phyloP scores from a whole-genome alignment of 2,329 filamentous ascomycete genomes.

The Cladosporium colombiae region DNA sequence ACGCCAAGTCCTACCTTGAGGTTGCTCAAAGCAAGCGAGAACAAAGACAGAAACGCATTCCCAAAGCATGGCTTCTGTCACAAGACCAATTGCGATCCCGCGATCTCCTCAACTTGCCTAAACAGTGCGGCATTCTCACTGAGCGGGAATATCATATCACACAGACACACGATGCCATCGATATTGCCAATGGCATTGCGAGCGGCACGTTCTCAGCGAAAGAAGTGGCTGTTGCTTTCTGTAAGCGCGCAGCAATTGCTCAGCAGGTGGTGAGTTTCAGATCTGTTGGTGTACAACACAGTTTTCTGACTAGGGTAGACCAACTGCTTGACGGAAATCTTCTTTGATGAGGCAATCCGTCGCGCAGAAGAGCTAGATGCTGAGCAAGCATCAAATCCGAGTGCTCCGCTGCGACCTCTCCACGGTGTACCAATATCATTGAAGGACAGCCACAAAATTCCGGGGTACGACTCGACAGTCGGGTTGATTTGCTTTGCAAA shows the following conservation, averaged over 20 bases:
- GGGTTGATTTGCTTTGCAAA: conserved; percentile 35
- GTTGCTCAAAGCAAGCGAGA: conserved; percentile 23
- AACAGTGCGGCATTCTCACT: conserved; percentile 52
- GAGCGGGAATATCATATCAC: conserved; percentile 55
- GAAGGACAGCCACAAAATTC: conserved; percentile 28
- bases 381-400: conserved; percentile 40
- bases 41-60: conserved; percentile 22
- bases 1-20: conserved; percentile 7
- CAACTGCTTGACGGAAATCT: conserved; percentile 49
- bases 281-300: too few species aligned
- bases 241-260: conserved; percentile 50
- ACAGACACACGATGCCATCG: conserved; percentile 50
- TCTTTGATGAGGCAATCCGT: conserved; percentile 40
- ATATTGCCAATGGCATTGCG: conserved; percentile 39
- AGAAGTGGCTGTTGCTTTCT: conserved; percentile 40
- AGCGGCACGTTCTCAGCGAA: conserved; percentile 22
- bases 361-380: conserved; percentile 44
- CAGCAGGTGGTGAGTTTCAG: conserved; percentile 40
- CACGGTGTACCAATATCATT: conserved; percentile 44
- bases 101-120: conserved; percentile 50
- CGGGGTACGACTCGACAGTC: conserved; percentile 22
- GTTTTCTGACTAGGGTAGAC: conserved; percentile 13
- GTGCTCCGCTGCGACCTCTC: conserved; percentile 37
- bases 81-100: conserved; percentile 5
- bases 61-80: conserved; percentile 21